Percentiles rank a stretch among this genome's conserved stretches.
phyloP scores from a whole-genome alignment of 306 rosid species.

The Medicago arabica region DNA sequence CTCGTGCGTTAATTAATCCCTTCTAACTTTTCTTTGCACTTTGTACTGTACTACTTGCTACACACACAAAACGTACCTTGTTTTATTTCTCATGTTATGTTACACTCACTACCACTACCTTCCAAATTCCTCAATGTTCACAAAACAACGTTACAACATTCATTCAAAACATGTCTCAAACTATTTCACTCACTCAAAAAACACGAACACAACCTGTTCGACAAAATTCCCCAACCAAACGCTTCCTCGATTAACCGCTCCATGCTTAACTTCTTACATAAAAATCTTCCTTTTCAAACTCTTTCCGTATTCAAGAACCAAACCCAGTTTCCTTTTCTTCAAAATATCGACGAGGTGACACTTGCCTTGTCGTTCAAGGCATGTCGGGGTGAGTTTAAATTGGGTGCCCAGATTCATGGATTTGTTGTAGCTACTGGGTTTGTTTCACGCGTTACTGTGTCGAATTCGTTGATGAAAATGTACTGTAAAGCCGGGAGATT shows the following conservation, averaged over 20 bases:
- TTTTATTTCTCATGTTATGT: background rate
- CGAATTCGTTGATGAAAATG: slow-evolving; percentile 85
- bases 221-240: slow-evolving; percentile 56
- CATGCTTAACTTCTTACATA: slow-evolving; percentile 57
- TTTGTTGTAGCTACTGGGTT: slow-evolving; percentile 58
- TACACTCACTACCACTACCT: background rate
- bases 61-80: no score
- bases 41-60: no score
- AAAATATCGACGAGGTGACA: slow-evolving; percentile 55
- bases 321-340: slow-evolving; percentile 40
- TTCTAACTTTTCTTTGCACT: no score
- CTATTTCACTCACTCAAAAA: slow-evolving; percentile 40
- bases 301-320: slow-evolving; percentile 59
- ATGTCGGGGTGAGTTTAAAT: slow-evolving; percentile 58
- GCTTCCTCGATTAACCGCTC: slow-evolving; percentile 51
- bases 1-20: no score
- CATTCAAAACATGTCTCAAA: background rate
- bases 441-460: slow-evolving; percentile 51
- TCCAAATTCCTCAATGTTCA: background rate
- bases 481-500: slow-evolving; percentile 66
- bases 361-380: slow-evolving; percentile 76
- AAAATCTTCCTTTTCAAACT: slow-evolving; percentile 52
- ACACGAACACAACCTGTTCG: slow-evolving; percentile 57
- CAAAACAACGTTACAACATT: background rate
- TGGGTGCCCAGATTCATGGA: slow-evolving; percentile 71